These are phyloP conservation scores for Aureobasidium sp. DNA, from an alignment of 2,329 filamentous ascomycete species.

Conservation along the genomic window DNA sequence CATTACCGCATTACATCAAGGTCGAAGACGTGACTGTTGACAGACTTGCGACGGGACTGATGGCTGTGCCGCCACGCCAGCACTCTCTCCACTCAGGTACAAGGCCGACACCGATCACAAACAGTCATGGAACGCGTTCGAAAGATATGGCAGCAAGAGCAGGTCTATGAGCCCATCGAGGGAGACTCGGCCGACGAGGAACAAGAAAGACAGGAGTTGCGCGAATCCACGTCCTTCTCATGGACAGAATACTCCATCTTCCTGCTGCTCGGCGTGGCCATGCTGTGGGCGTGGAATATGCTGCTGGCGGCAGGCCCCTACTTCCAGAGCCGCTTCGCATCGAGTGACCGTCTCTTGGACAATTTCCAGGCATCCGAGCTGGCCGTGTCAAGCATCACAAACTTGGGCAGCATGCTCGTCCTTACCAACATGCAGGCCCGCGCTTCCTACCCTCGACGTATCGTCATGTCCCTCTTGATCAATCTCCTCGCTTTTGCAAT, in stretches of 20 bases:
- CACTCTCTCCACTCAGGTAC: too few relatives aligned
- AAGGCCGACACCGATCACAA: neutral
- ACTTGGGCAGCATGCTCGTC: constrained; percentile 66
- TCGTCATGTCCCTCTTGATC: constrained; percentile 67
- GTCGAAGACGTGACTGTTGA: neutral
- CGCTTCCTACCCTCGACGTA: constrained; percentile 83
- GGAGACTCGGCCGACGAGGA: constrained; percentile 21
- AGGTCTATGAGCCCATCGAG: constrained; percentile 27
- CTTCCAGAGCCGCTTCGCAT: constrained; percentile 74
- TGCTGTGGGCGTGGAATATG: constrained; percentile 99
- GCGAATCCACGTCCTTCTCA: constrained; percentile 52
- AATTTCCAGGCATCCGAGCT: constrained; percentile 89
- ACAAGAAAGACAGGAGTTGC: constrained; percentile 13
- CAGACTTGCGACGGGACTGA: neutral
- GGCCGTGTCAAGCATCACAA: constrained; percentile 77
- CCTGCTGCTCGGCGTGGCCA: constrained; percentile 75
- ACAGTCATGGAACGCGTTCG: constrained; percentile 22
- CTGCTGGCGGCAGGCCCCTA: constrained; percentile 92
- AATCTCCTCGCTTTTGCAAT: constrained; percentile 72
- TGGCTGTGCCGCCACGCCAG: neutral
- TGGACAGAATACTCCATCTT: constrained; percentile 85
- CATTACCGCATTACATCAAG: neutral
- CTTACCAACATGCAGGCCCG: constrained; percentile 73
- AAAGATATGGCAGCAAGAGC: constrained; percentile 26
- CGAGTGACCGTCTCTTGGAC: constrained; percentile 61